These are phyloP conservation scores for Aspergillus chevalieri DNA, from an alignment of 2,329 filamentous ascomycete genomes.

Conservation along the genomic window DNA sequence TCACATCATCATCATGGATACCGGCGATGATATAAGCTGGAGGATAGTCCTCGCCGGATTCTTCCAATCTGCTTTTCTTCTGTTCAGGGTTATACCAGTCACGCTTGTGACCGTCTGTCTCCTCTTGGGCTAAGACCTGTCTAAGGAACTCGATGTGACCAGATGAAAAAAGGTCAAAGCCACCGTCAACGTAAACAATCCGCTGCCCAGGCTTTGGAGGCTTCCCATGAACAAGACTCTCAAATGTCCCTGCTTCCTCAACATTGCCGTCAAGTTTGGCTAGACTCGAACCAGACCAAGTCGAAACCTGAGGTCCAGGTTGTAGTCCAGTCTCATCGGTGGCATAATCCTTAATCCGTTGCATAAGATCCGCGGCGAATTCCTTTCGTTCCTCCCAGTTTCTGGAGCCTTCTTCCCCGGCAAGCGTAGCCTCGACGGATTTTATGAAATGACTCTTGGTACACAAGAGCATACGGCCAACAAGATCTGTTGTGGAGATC, in stretches of 20 bases:
- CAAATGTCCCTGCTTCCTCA: constrained; percentile 61
- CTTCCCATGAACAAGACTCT: constrained; percentile 63
- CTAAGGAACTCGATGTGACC: constrained; percentile 94
- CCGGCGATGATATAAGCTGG: constrained; percentile 87
- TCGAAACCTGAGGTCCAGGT: constrained; percentile 79
- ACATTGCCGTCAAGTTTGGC: constrained; percentile 32
- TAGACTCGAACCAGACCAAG: constrained; percentile 54
- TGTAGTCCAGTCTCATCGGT: constrained; percentile 74
- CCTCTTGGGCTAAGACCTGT: constrained; percentile 67
- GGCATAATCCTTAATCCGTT: constrained; percentile 77
- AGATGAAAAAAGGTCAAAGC: constrained; percentile 93
- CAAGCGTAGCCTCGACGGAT: constrained; percentile 63
- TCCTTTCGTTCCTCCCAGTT: constrained; percentile 59
- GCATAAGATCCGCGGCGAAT: constrained; percentile 62
- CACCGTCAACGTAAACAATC: constrained; percentile 91
- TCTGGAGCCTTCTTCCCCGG: constrained; percentile 66
- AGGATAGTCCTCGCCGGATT: constrained; percentile 64
- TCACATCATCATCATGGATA: constrained; percentile 88
- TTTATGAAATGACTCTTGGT: constrained; percentile 92
- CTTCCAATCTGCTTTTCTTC: constrained; percentile 55
- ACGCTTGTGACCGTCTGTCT: constrained; percentile 57
- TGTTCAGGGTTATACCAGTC: constrained; percentile 71
- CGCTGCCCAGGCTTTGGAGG: constrained; percentile 69
- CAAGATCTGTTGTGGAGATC: constrained; percentile 96
- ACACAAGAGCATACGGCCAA: constrained; percentile 93